Percentiles rank a stretch among this genome's conserved stretches.
Conservation (phyloP, 2,329 filamentous ascomycete species). For the Fusarium metavorans region DNA sequence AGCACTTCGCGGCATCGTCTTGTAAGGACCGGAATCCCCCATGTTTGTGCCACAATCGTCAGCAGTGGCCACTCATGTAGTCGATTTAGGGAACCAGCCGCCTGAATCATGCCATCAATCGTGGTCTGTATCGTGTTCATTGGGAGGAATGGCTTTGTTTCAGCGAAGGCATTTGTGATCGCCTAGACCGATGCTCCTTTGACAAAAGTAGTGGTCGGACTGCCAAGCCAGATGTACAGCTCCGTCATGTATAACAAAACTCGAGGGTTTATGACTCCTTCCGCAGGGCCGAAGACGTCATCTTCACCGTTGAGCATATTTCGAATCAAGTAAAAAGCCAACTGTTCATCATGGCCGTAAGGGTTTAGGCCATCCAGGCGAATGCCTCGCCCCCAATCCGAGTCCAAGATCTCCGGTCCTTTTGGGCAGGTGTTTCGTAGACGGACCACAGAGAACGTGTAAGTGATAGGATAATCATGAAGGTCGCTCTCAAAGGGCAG, state of each 20-base stretch:
- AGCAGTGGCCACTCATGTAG: slow-evolving; percentile 32
- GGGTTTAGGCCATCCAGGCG: not conserved
- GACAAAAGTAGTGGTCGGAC: not conserved
- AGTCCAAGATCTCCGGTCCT: not conserved
- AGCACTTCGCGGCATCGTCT: not conserved
- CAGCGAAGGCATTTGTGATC: not conserved
- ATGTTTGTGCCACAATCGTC: slow-evolving; percentile 20
- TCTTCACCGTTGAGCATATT: slow-evolving; percentile 13
- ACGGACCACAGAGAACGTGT: not conserved
- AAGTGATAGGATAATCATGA: not conserved
- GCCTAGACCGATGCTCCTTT: not conserved
- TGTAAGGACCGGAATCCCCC: not conserved
- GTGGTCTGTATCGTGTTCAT: not conserved
- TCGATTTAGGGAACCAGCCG: not conserved
- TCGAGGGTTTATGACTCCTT: slow-evolving; percentile 2
- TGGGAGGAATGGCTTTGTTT: slow-evolving; percentile 5
- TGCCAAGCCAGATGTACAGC: slow-evolving; percentile 18
- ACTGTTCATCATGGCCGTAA: not conserved
- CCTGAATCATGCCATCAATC: not conserved
- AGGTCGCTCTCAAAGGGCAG: not conserved
- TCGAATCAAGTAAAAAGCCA: slow-evolving; percentile 13
- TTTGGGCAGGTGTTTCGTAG: not conserved
- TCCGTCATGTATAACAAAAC: slow-evolving; percentile 29
- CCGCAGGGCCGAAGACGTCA: not conserved
- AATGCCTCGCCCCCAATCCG: not conserved